Percentiles rank a stretch among this genome's conserved stretches.
phyloP scores from a whole-genome alignment of 2,329 filamentous ascomycete species.

The Ustulina deusta region DNA sequence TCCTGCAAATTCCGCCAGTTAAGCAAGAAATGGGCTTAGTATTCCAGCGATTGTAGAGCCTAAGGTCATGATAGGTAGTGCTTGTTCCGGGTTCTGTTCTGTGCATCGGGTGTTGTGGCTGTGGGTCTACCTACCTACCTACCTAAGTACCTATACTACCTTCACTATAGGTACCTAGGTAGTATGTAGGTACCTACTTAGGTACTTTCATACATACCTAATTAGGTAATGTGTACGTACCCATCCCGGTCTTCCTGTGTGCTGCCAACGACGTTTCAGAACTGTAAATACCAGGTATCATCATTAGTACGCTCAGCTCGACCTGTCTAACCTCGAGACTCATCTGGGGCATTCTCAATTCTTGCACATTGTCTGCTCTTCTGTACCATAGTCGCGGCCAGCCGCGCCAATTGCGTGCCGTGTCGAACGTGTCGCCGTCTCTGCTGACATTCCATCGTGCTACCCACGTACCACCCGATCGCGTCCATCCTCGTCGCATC shows the following conservation, averaged over 20 bases:
- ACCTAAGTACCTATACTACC: not conserved
- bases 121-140: conserved; percentile 3
- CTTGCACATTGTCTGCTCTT: not conserved
- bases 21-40: no score
- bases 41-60: no score
- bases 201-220: no score
- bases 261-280: no score
- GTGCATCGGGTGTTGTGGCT: not conserved
- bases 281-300: no score
- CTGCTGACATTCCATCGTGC: conserved; percentile 4
- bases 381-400: not conserved
- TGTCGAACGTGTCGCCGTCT: conserved; percentile 3
- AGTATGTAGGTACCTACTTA: not conserved
- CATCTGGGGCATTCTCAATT: not conserved
- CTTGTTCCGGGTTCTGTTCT: conserved; percentile 12
- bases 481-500: not conserved
- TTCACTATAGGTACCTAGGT: not conserved
- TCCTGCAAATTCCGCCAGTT: no score
- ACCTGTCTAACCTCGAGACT: conserved; percentile 5
- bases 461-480: conserved; percentile 2
- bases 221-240: no score
- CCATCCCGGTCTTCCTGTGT: no score
- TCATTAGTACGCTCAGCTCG: no score
- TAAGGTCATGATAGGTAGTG: no score
- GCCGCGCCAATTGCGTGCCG: conserved; percentile 10